These are phyloP conservation scores for Leishmania arabica DNA, from an alignment of 208 protist genomes.

Conservation along the genomic window DNA sequence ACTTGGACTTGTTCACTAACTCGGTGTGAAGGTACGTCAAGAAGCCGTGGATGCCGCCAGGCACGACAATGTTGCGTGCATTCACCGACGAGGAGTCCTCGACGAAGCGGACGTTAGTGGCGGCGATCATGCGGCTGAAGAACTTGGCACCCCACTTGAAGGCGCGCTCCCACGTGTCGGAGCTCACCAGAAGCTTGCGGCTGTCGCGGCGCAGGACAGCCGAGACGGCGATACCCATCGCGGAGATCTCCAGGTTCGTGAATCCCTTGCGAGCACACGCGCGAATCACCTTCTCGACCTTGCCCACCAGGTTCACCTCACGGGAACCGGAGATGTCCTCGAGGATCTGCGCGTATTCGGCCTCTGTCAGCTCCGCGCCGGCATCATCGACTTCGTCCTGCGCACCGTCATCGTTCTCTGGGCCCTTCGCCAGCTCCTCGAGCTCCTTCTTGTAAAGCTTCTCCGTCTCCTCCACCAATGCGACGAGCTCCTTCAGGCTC, in stretches of 20 bases:
- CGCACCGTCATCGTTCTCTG: constrained; percentile 39
- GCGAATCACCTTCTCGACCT: constrained; percentile 42
- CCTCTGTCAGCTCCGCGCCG: constrained; percentile 28
- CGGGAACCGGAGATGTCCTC: constrained; percentile 24
- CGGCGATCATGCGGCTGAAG: constrained; percentile 42
- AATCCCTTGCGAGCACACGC: constrained; percentile 50
- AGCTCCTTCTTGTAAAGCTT: constrained; percentile 31
- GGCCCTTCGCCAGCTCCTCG: constrained; percentile 40
- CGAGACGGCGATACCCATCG: constrained; percentile 49
- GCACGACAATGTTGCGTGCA: constrained; percentile 42
- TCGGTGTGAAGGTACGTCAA: constrained; percentile 54
- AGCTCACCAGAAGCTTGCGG: constrained; percentile 45
- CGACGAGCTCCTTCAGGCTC: constrained; percentile 59
- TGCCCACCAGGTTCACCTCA: constrained; percentile 48
- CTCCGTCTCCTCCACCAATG: constrained; percentile 34
- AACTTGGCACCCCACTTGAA: constrained; percentile 38
- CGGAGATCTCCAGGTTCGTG: constrained; percentile 50
- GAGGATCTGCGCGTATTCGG: constrained; percentile 31
- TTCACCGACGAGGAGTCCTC: constrained; percentile 36
- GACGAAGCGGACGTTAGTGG: constrained; percentile 42
- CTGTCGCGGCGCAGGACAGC: constrained; percentile 53
- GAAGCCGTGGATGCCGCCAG: constrained; percentile 51
- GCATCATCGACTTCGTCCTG: constrained; percentile 35
- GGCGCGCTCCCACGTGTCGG: constrained; percentile 54
- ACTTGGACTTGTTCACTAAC: constrained; percentile 60